A percentile compares a stretch with the other conserved stretches of the same genome.
These are phyloP conservation scores for Hexamita inflata DNA, from an alignment of 208 protist species.

Conservation along the genomic window DNA sequence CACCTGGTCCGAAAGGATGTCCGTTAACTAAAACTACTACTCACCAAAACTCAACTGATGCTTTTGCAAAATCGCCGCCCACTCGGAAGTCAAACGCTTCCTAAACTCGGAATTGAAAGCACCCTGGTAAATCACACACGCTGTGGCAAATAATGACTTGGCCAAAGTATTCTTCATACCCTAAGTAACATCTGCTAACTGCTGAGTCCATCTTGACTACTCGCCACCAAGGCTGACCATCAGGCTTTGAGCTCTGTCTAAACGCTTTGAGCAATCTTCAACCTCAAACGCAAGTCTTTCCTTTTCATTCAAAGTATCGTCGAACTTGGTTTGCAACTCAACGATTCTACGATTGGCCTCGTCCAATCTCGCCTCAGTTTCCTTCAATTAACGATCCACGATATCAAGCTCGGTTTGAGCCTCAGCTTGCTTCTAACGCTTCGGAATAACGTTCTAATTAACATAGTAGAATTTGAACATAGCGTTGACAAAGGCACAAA, in stretches of 20 bases:
- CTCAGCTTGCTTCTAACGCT: constrained; percentile 69
- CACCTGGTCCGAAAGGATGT: constrained; percentile 85
- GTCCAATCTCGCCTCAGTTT: constrained; percentile 65
- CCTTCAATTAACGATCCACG: constrained; percentile 67
- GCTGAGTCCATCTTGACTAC: constrained; percentile 73
- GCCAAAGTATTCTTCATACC: too few species aligned
- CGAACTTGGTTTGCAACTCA: constrained; percentile 69
- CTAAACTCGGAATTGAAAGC: constrained; percentile 83
- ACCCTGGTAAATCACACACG: constrained; percentile 90
- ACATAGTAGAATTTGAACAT: constrained; percentile 89
- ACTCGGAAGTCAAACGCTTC: constrained; percentile 64
- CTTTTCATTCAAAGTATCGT: constrained; percentile 70
- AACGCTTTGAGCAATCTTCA: constrained; percentile 69
- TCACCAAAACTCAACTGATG: constrained; percentile 45
- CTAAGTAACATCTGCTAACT: constrained; percentile 65
- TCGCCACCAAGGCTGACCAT: constrained; percentile 84
- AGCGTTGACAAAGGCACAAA: constrained; percentile 87
- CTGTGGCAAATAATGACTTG: constrained; percentile 76
- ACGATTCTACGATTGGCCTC: constrained; percentile 70
- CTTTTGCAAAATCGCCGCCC: constrained; percentile 70
- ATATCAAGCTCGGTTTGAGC: constrained; percentile 51
- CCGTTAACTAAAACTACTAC: constrained; percentile 74
- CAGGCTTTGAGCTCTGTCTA: constrained; percentile 64
- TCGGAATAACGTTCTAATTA: constrained; percentile 86
- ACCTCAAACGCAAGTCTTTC: constrained; percentile 70